Evolutionary conservation across 345 rosid species (phyloP).

Genomic region (Citrus mangshanensis): DNA sequence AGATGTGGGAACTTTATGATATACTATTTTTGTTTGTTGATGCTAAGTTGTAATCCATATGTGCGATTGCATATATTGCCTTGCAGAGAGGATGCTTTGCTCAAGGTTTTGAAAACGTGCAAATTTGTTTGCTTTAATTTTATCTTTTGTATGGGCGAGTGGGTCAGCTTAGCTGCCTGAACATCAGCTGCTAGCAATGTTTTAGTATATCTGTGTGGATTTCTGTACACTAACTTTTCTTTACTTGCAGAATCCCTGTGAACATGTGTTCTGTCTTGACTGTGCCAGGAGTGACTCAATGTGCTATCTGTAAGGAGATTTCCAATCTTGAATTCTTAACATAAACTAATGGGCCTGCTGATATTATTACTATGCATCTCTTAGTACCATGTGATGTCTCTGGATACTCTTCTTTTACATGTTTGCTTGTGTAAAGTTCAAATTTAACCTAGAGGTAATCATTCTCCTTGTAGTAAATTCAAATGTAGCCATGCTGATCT

Average conservation of each 20-base stretch:
- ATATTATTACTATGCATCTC: background rate
- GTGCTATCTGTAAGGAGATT: constrained; percentile 79
- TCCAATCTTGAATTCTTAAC: background rate
- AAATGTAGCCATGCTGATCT: background rate
- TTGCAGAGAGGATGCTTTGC: background rate
- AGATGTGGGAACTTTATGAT: background rate
- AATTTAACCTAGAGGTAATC: background rate
- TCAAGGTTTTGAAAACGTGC: background rate
- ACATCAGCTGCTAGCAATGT: background rate
- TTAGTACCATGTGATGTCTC: background rate
- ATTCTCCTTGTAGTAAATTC: background rate
- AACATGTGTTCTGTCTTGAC: constrained; percentile 89
- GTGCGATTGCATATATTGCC: background rate
- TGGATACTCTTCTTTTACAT: background rate
- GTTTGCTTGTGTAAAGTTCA: background rate
- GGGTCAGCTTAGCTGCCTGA: background rate
- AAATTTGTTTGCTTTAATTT: background rate
- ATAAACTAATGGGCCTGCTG: background rate
- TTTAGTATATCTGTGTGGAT: background rate
- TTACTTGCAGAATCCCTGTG: constrained; percentile 82
- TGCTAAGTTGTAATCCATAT: background rate
- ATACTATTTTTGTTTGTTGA: background rate
- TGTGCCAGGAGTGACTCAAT: constrained; percentile 95
- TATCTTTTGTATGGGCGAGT: background rate
- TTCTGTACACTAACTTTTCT: constrained; percentile 1